These are phyloP conservation scores for Penicillium nucicola DNA, from an alignment of 495 filamentous ascomycete genomes.

Conservation along the genomic window DNA sequence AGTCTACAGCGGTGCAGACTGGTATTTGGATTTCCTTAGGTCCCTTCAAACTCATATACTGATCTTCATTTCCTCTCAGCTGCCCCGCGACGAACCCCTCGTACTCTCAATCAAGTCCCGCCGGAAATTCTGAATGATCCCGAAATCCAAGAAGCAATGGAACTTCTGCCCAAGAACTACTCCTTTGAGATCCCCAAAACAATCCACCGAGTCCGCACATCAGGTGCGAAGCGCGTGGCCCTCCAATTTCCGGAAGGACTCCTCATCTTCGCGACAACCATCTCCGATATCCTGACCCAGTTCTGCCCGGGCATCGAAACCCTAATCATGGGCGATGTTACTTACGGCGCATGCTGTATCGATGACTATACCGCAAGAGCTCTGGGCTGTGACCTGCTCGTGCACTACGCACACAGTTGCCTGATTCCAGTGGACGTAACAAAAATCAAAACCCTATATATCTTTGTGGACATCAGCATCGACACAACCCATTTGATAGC, in stretches of 20 bases:
- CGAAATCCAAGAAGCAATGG: slow-evolving; percentile 85
- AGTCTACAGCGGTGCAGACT: slow-evolving; percentile 52
- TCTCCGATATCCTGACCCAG: slow-evolving; percentile 91
- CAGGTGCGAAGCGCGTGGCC: slow-evolving; percentile 73
- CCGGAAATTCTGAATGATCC: slow-evolving; percentile 79
- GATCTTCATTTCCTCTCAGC: slow-evolving; percentile 34
- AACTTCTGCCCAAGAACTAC: slow-evolving; percentile 88
- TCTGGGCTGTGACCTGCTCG: slow-evolving; percentile 88
- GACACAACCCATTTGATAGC: slow-evolving; percentile 82
- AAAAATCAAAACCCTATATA: slow-evolving; percentile 91
- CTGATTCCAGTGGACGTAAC: slow-evolving; percentile 95
- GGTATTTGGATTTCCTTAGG: slow-evolving; percentile 14
- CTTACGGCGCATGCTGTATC: slow-evolving; percentile 98
- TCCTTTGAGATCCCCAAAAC: slow-evolving; percentile 98
- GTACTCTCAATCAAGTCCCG: slow-evolving; percentile 86
- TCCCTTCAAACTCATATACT: not conserved
- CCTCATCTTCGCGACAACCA: slow-evolving; percentile 93
- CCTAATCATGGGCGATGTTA: slow-evolving; percentile 98
- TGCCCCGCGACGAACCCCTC: slow-evolving; percentile 61
- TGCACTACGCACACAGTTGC: slow-evolving; percentile 97
- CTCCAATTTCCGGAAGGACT: slow-evolving; percentile 97
- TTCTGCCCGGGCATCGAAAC: slow-evolving; percentile 92
- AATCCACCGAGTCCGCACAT: slow-evolving; percentile 84
- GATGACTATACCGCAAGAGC: slow-evolving; percentile 97
- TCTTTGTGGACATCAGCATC: slow-evolving; percentile 97